These are phyloP conservation scores for Halenospora varia DNA, from an alignment of 495 filamentous ascomycete genomes.

Conservation along the genomic window DNA sequence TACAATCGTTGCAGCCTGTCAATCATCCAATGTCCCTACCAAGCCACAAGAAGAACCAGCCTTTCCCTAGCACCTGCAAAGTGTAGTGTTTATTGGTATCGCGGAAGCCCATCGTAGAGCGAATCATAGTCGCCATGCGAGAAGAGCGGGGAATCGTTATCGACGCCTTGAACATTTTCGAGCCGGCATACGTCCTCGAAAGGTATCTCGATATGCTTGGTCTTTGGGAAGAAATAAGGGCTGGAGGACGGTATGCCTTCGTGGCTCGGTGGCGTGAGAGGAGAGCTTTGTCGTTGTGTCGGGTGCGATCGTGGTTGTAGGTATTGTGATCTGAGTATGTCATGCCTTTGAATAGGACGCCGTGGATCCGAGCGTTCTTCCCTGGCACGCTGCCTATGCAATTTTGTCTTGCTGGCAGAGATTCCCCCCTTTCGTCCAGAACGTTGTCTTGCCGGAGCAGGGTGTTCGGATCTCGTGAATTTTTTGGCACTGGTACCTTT, in stretches of 20 bases:
- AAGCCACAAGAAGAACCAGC: too few species aligned
- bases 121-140: not conserved
- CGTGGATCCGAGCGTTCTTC: conserved; percentile 2
- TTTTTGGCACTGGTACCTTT: conserved; percentile 49
- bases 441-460: conserved; percentile 45
- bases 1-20: too few species aligned
- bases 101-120: not conserved
- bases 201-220: conserved; percentile 8
- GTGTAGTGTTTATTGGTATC: conserved; percentile 8
- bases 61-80: not conserved
- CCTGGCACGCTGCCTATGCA: not conserved
- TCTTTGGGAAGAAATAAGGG: conserved; percentile 13
- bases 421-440: conserved; percentile 56
- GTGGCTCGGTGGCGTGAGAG: conserved; percentile 17
- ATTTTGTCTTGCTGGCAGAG: conserved; percentile 34
- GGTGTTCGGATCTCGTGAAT: conserved; percentile 33
- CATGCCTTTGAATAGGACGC: conserved; percentile 2
- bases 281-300: conserved; percentile 8
- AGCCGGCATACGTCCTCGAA: conserved; percentile 11
- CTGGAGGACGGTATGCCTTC: not conserved
- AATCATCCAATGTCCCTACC: too few species aligned
- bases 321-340: not conserved
- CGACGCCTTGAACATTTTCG: conserved; percentile 23
- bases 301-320: not conserved
- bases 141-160: conserved; percentile 21